Evolutionary conservation across 2,329 filamentous ascomycete genomes (phyloP), one percentile per base, ranked within the genome.

Genomic region (Tolypocladium capitatum): DNA sequence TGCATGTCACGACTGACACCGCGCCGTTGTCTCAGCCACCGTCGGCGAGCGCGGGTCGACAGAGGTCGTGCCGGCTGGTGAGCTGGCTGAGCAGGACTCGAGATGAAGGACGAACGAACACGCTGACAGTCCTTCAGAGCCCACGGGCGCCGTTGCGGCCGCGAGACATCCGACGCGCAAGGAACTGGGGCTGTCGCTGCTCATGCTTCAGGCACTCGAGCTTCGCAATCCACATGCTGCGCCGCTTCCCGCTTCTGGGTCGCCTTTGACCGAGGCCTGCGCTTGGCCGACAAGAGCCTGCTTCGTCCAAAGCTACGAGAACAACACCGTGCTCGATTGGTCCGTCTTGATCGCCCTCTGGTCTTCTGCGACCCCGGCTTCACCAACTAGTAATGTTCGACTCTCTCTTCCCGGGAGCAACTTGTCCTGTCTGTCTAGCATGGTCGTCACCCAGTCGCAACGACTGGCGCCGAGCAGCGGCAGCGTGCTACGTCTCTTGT

Each of bases 301-400:
- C 56, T 90, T 89, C 62, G 70, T 84, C 14, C 85, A 89, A 63
- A 86, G 82, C 64, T 90, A 87, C 59, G 83, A 90, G 65, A 79
- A 74, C 58, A 75, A 71, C 33, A 81, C 81, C 1, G 72, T 83
- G 42, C 69, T 90, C 33, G 85, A 90, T 63, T 84, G 84, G 0
- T 83, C 83, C 1, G 82, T 87, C 45, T 68, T 88, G 36, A 86
- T 88, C 52, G 84, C 84, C 0, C 85, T 0, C 72, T 89, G 18
- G 84, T 90, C 27, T 89, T 89, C 63, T 87, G 86, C 55, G 84
- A 89, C 59, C 84, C 84, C 0, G 75, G 84, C 5, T 89, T 90
- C 63, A 66, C 82, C 40, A 80, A 74, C 55, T n/a, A n/a, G n/a
- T n/a, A n/a, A n/a, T n/a, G n/a, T 14, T 32, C 7, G 30, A 2